These are phyloP conservation scores for Starmerella apis DNA, from an alignment of 805 yeast species.

Conservation along the genomic window DNA sequence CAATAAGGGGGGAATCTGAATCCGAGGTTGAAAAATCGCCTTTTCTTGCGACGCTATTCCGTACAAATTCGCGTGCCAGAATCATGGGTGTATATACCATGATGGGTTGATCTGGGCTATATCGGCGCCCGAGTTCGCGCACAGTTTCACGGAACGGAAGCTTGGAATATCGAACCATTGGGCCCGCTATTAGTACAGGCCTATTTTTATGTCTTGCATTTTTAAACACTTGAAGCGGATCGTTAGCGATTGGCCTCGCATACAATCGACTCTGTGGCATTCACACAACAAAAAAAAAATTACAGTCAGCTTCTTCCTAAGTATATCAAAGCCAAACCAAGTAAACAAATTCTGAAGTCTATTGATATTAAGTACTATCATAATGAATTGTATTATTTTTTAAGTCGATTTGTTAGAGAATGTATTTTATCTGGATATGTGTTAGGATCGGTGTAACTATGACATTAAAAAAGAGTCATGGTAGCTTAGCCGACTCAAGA, in stretches of 20 bases:
- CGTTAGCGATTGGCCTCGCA: background rate
- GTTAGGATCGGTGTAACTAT: conserved; percentile 26
- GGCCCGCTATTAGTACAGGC: conserved; percentile 61
- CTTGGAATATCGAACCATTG: conserved; percentile 95
- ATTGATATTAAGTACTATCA: no score
- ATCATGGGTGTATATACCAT: conserved; percentile 95
- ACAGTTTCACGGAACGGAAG: conserved; percentile 79
- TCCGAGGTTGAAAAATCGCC: conserved; percentile 78
- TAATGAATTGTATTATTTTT: background rate
- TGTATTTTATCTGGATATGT: background rate
- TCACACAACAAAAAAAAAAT: background rate
- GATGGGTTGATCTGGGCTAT: conserved; percentile 44
- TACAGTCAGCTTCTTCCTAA: background rate
- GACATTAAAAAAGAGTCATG: conserved; percentile 17
- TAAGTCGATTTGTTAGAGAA: no score
- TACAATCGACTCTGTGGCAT: background rate
- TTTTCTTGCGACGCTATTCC: conserved; percentile 67
- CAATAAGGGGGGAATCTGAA: conserved; percentile 59
- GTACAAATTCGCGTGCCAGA: conserved; percentile 84
- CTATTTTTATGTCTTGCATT: background rate
- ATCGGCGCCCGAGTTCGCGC: conserved; percentile 38
- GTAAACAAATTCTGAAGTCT: no score
- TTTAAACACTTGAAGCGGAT: background rate
- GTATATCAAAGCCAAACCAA: background rate
- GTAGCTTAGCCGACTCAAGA: conserved; percentile 19